A percentile compares a stretch with the other conserved stretches of the same genome.
Conservation (phyloP, 164 flowering plant species). For the Vitis rotundifolia region DNA sequence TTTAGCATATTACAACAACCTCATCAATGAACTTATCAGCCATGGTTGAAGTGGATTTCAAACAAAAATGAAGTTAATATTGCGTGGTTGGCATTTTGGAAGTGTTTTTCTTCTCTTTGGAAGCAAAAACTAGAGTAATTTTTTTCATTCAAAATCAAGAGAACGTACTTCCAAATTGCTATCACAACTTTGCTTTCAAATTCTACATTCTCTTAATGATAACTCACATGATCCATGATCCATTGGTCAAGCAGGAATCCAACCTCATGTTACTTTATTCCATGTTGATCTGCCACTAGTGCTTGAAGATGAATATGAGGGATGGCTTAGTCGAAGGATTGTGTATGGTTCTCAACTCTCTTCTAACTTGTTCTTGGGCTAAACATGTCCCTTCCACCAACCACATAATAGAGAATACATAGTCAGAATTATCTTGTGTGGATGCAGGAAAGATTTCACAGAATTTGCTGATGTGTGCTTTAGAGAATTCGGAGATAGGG, state of each 20-base stretch:
- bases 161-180: too few relatives aligned
- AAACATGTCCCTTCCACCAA: neutral
- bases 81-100: neutral
- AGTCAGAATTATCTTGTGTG: neutral
- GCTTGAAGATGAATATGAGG: slow-evolving; percentile 22
- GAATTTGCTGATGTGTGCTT: slow-evolving; percentile 50
- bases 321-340: slow-evolving; percentile 23
- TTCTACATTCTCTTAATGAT: too few relatives aligned
- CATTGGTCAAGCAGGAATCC: slow-evolving; percentile 9
- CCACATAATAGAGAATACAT: too few relatives aligned
- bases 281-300: slow-evolving; percentile 2
- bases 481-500: slow-evolving; percentile 54
- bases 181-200: too few relatives aligned
- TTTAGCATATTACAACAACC: slow-evolving; percentile 43
- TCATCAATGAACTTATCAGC: slow-evolving; percentile 36
- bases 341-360: slow-evolving; percentile 9
- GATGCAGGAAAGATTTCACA: slow-evolving; percentile 40
- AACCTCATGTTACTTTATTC: slow-evolving; percentile 21
- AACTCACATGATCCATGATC: too few relatives aligned
- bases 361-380: neutral
- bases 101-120: neutral
- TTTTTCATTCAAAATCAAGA: too few relatives aligned
- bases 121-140: neutral
- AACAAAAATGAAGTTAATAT: neutral
- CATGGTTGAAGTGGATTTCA: slow-evolving; percentile 16